phyloP scores from a whole-genome alignment of 108 stramenopile species.

The Skeletonema marinoi region DNA sequence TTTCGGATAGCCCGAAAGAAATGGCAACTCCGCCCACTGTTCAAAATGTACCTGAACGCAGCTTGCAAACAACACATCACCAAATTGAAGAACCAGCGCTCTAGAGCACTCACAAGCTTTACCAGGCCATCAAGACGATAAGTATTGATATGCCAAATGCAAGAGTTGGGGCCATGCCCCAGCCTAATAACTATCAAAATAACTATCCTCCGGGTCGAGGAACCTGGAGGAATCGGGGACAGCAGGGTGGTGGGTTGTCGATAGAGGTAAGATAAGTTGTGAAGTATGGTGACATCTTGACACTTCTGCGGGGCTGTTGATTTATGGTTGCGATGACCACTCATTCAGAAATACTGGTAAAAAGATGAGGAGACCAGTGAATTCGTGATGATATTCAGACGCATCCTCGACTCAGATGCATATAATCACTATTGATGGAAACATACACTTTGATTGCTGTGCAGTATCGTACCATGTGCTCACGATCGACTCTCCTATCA shows the following conservation, averaged over 20 bases:
- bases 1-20: not conserved
- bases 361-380: not conserved
- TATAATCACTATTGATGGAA: not conserved
- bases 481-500: not conserved
- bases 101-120: too few relatives aligned
- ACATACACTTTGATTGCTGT: not conserved
- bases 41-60: not conserved
- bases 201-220: constrained; percentile 11
- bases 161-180: constrained; percentile 82
- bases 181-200: constrained; percentile 24
- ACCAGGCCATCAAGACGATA: not conserved
- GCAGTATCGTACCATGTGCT: not conserved
- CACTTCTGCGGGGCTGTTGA: not conserved
- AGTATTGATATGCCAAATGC: constrained; percentile 16
- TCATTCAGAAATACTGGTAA: not conserved
- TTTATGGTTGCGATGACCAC: not conserved
- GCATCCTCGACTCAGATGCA: not conserved
- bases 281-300: not conserved
- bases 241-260: constrained; percentile 68
- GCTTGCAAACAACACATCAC: too few relatives aligned
- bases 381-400: not conserved
- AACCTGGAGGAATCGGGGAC: constrained; percentile 27
- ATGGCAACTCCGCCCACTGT: not conserved
- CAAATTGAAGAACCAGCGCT: too few relatives aligned
- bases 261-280: constrained; percentile 74